phyloP scores from a whole-genome alignment of 371 early-diverging fungal genomes.

The Mucor lusitanicus region DNA sequence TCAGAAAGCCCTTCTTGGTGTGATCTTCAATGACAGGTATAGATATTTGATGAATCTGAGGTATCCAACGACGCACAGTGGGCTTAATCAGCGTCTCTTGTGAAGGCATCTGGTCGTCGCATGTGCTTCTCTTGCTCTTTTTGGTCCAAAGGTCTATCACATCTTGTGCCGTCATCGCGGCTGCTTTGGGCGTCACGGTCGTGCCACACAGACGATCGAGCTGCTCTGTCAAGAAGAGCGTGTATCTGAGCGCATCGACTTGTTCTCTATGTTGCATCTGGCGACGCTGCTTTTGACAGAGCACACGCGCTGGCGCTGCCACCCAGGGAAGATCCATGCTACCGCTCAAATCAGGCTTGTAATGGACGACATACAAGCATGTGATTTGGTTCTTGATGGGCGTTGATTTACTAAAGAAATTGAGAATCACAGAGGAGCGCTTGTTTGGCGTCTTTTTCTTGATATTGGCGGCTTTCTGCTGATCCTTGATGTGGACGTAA shows the following conservation, averaged over 20 bases:
- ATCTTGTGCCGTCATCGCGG: constrained; percentile 22
- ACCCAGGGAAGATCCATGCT: constrained; percentile 32
- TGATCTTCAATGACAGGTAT: constrained; percentile 9
- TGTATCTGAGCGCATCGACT: constrained; percentile 6
- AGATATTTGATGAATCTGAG: constrained; percentile 19
- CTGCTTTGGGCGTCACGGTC: not conserved
- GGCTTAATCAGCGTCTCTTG: not conserved
- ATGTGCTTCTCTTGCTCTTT: constrained; percentile 8
- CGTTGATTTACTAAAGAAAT: constrained; percentile 20
- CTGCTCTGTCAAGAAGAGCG: constrained; percentile 15
- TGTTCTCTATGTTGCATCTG: constrained; percentile 8
- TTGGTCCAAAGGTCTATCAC: constrained; percentile 40
- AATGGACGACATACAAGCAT: constrained; percentile 37
- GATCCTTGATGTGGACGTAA: constrained; percentile 55
- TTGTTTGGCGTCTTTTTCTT: constrained; percentile 39
- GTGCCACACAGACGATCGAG: constrained; percentile 16
- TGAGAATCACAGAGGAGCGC: constrained; percentile 29
- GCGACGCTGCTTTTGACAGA: not conserved
- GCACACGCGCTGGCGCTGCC: constrained; percentile 11
- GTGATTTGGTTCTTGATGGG: constrained; percentile 32
- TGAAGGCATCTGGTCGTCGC: not conserved
- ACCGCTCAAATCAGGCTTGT: constrained; percentile 52
- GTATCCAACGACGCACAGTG: constrained; percentile 13
- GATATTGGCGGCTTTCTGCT: constrained; percentile 27
- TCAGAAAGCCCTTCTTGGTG: constrained; percentile 17